Percentiles rank a stretch among this genome's conserved stretches.
phyloP scores from a whole-genome alignment of 2,329 filamentous ascomycete genomes.

The Verticillium tricorpus region DNA sequence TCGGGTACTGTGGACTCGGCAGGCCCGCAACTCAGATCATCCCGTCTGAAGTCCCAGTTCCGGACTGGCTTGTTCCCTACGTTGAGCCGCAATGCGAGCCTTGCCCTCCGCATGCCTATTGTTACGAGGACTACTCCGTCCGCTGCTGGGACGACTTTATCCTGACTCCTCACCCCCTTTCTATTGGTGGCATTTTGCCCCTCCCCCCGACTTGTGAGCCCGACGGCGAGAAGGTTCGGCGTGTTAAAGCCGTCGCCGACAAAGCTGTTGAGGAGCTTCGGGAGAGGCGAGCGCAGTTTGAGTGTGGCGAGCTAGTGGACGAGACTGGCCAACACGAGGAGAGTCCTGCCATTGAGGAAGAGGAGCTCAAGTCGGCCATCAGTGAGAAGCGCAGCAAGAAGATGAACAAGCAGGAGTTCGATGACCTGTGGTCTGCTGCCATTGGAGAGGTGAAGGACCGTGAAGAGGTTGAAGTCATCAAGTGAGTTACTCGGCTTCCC shows the following conservation, averaged over 20 bases:
- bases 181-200: slow-evolving; percentile 74
- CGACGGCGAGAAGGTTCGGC: slow-evolving; percentile 85
- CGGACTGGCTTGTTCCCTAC: slow-evolving; percentile 65
- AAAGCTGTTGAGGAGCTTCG: slow-evolving; percentile 82
- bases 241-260: slow-evolving; percentile 82
- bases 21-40: slow-evolving; percentile 51
- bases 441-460: slow-evolving; percentile 65
- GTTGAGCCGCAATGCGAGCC: slow-evolving; percentile 80
- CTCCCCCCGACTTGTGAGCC: slow-evolving; percentile 90
- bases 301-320: slow-evolving; percentile 72
- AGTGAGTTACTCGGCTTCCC: slow-evolving; percentile 44
- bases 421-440: slow-evolving; percentile 76
- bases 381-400: slow-evolving; percentile 72
- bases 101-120: slow-evolving; percentile 87
- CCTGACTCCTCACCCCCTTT: slow-evolving; percentile 76
- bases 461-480: slow-evolving; percentile 54
- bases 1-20: slow-evolving; percentile 90
- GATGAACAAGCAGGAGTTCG: slow-evolving; percentile 84
- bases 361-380: slow-evolving; percentile 73
- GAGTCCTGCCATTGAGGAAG: slow-evolving; percentile 58
- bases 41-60: slow-evolving; percentile 50
- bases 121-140: slow-evolving; percentile 71
- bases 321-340: slow-evolving; percentile 55
- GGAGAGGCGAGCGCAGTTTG: slow-evolving; percentile 79
- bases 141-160: slow-evolving; percentile 86